Conservation (phyloP, 495 filamentous ascomycete genomes). For the Rhizodiscina lignyota region DNA sequence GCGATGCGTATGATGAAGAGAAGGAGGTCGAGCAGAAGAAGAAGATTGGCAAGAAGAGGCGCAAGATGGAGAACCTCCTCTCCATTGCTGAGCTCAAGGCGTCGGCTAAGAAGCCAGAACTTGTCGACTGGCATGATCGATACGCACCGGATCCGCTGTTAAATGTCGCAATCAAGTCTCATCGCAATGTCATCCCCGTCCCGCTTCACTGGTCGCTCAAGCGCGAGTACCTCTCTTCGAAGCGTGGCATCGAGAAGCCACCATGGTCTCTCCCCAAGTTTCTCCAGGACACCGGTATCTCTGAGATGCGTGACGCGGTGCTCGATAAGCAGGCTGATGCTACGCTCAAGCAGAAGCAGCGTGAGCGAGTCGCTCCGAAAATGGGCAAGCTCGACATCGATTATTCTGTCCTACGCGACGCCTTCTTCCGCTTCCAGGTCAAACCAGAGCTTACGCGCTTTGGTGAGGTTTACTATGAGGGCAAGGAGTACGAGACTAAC, state of each 20-base stretch:
- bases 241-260: slow-evolving; percentile 87
- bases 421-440: slow-evolving; percentile 93
- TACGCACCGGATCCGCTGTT: slow-evolving; percentile 82
- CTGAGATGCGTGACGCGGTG: slow-evolving; percentile 94
- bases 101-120: slow-evolving; percentile 75
- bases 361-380: slow-evolving; percentile 87
- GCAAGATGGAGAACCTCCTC: slow-evolving; percentile 77
- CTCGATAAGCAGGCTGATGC: slow-evolving; percentile 89
- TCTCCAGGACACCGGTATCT: slow-evolving; percentile 92
- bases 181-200: slow-evolving; percentile 90
- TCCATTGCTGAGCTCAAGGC: slow-evolving; percentile 92
- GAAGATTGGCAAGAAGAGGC: slow-evolving; percentile 81
- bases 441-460: slow-evolving; percentile 89
- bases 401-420: slow-evolving; percentile 94
- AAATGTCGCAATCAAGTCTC: slow-evolving; percentile 83
- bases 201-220: slow-evolving; percentile 90
- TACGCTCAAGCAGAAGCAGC: slow-evolving; percentile 82
- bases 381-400: slow-evolving; percentile 97
- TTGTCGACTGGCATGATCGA: slow-evolving; percentile 94
- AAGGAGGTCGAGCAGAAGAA: slow-evolving; percentile 52
- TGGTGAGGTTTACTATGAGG: slow-evolving; percentile 96
- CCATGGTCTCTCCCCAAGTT: slow-evolving; percentile 89
- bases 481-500: slow-evolving; percentile 96
- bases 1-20: slow-evolving; percentile 72
- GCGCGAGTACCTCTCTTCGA: slow-evolving; percentile 89